These are phyloP conservation scores for Turnera subulata DNA, from an alignment of 345 rosid species.

Conservation along the genomic window DNA sequence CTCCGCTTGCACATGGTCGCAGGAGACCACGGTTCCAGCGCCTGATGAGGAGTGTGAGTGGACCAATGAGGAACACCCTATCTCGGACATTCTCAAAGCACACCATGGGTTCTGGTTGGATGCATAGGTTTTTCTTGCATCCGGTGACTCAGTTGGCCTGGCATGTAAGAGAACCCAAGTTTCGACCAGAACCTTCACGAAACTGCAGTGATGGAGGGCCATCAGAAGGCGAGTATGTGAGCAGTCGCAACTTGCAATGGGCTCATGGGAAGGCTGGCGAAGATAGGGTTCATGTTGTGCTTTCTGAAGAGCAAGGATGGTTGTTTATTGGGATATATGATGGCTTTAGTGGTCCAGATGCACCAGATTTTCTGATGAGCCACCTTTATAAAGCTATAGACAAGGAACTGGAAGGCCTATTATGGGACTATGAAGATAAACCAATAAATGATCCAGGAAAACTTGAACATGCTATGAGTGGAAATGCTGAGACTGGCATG, in stretches of 20 bases:
- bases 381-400: conserved; percentile 81
- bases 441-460: conserved; percentile 36
- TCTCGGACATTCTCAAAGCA: conserved; percentile 82
- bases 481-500: conserved; percentile 19
- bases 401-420: conserved; percentile 84
- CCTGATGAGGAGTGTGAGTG: conserved; percentile 84
- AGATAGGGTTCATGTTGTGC: conserved; percentile 94
- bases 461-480: conserved; percentile 23
- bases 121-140: conserved; percentile 70
- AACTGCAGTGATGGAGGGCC: conserved; percentile 54
- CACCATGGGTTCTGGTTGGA: conserved; percentile 67
- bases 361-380: conserved; percentile 89
- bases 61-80: conserved; percentile 76
- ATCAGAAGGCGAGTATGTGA: conserved; percentile 51
- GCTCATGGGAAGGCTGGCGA: conserved; percentile 99
- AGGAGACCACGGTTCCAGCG: conserved; percentile 62
- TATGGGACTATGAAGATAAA: conserved; percentile 78
- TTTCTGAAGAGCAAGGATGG: conserved; percentile 99
- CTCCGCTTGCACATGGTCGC: conserved; percentile 73
- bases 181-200: conserved; percentile 50
- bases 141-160: conserved; percentile 65
- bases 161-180: conserved; percentile 66
- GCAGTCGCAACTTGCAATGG: conserved; percentile 83
- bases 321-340: conserved; percentile 94
- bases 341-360: conserved; percentile 99